Conservation (phyloP, 495 filamentous ascomycete species). For the Talaromyces nanjingensis region DNA sequence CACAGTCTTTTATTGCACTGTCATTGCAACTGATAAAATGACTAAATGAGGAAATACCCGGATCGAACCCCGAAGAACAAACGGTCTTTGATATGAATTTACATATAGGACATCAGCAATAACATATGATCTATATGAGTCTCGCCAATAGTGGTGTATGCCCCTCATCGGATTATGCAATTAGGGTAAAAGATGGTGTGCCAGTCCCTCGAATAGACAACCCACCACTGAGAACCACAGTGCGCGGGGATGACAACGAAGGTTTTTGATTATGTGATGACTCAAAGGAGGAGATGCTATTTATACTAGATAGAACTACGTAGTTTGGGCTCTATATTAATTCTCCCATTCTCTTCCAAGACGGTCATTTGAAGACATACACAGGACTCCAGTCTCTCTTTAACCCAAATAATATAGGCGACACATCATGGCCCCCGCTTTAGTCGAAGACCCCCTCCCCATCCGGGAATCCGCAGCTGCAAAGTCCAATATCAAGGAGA, state of each 20-base stretch:
- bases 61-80: not conserved
- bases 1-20: not conserved
- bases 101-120: not conserved
- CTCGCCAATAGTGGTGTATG: not conserved
- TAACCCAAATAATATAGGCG: not conserved
- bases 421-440: slow-evolving; percentile 47
- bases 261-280: not conserved
- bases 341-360: not conserved
- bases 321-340: not conserved
- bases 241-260: not conserved
- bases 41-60: not conserved
- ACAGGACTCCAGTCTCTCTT: not conserved
- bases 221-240: not conserved
- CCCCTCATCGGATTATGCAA: slow-evolving; percentile 1
- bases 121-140: not conserved
- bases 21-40: not conserved
- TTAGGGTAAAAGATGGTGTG: not conserved
- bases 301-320: not conserved
- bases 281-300: not conserved
- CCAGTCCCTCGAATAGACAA: not conserved
- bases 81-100: not conserved
- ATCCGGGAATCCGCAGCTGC: slow-evolving; percentile 28
- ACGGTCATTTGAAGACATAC: not conserved
- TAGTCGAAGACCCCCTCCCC: slow-evolving; percentile 34
- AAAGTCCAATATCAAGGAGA: slow-evolving; percentile 31